Base-by-base conservation (phyloP, 345 rosid genomes). In the Eutrema japonicum region DNA sequence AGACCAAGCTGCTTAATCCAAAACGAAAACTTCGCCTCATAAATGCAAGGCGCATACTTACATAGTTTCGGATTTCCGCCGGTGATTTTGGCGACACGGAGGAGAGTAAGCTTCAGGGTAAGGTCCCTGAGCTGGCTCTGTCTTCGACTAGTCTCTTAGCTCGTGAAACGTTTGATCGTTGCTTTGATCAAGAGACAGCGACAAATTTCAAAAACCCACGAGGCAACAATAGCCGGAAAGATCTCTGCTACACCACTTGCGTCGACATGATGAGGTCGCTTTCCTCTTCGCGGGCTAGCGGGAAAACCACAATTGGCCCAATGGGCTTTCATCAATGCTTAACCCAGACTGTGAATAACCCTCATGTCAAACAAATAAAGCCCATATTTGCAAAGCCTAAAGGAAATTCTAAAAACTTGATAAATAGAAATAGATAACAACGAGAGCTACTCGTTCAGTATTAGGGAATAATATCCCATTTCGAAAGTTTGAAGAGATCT, bases 311-410 rank as follows among this genome's bases (percentile, higher is more conserved):
- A 46, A 5, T 6, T 64, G 6, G 52, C 35, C 32, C 49, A 66
- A 6, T 48, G 77, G 72, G 77, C 59, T 22, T 54, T 46, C 8
- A 5, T 29, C 5, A 37, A 26, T 36, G 14, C 12, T 27, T 27
- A 46, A 38, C 35, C 33, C 42, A 10, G 54, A 54, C 37, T 10
- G 3, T 35, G 22, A 36, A 45, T 43, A 49, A 63, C 41, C 9
- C n/a, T 64, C 41, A 10, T n/a, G 27, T 45, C 33, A 14, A 43
- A n/a, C 63, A 64, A 45, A 40, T 64, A 64, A 14, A 52, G 70
- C 70, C 47, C 63, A 52, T 51, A n/a, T 59, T 5, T 26, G 52
- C 9, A 37, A 70, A 48, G 12, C 74, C 27, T 9, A 18, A 6
- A 33, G 6, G 4, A 4, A 30, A 0, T 2, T 22, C 26, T 22